These are phyloP conservation scores for Termitomyces sp. DNA, from an alignment of 768 basidiomycete species.

Conservation along the genomic window DNA sequence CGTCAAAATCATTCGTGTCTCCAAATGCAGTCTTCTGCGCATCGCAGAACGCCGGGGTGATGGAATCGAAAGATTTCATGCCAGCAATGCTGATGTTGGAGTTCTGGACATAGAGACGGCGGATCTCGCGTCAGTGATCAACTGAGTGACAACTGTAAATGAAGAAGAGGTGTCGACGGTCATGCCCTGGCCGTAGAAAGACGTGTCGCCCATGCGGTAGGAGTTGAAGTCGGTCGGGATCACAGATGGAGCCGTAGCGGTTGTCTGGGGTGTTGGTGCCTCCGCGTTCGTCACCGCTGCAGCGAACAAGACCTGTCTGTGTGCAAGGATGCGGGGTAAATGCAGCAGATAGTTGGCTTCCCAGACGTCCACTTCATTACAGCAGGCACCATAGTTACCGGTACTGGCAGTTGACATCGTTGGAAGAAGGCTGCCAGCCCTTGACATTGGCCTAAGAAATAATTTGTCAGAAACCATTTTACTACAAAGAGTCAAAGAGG, in stretches of 20 bases:
- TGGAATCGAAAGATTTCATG: slow-evolving; percentile 32
- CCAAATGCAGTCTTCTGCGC: slow-evolving; percentile 38
- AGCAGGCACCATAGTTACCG: slow-evolving; percentile 44
- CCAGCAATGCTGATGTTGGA: slow-evolving; percentile 39
- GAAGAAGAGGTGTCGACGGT: slow-evolving; percentile 44
- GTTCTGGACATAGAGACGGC: slow-evolving; percentile 36
- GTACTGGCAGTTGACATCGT: slow-evolving; percentile 39
- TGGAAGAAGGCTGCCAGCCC: slow-evolving; percentile 16
- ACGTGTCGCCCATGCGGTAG: slow-evolving; percentile 42
- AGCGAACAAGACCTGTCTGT: slow-evolving; percentile 30
- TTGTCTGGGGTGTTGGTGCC: slow-evolving; percentile 13
- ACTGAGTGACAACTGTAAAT: slow-evolving; percentile 57
- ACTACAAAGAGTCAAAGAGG: background rate
- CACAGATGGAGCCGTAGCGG: slow-evolving; percentile 38
- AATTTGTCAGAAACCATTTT: background rate
- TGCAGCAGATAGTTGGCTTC: slow-evolving; percentile 51
- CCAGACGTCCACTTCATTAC: slow-evolving; percentile 58
- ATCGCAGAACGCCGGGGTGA: slow-evolving; percentile 42
- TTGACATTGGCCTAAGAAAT: background rate
- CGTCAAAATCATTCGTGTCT: background rate
- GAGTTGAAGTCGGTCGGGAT: slow-evolving; percentile 46
- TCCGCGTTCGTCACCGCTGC: slow-evolving; percentile 35
- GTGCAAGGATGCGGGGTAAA: slow-evolving; percentile 52
- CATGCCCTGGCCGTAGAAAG: slow-evolving; percentile 41
- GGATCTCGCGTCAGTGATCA: slow-evolving; percentile 47